A percentile compares a stretch with the other conserved stretches of the same genome.
These are phyloP conservation scores for Pistacia integerrima DNA, from an alignment of 345 rosid species.

Conservation along the genomic window DNA sequence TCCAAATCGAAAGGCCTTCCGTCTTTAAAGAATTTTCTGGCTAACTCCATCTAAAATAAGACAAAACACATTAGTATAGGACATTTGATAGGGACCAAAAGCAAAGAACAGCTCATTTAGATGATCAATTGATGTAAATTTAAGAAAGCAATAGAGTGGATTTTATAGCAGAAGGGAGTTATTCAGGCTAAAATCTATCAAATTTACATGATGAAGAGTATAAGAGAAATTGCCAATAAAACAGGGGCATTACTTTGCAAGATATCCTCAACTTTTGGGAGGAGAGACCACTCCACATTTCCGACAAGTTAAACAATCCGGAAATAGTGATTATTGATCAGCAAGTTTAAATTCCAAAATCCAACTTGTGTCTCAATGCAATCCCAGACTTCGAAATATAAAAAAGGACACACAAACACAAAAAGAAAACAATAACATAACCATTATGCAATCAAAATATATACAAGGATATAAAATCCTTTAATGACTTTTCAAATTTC, in stretches of 20 bases:
- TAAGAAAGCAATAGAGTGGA: not conserved
- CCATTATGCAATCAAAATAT: not conserved
- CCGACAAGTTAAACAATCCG: no score
- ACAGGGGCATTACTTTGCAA: not conserved
- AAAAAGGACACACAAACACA: no score
- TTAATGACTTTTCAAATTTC: not conserved
- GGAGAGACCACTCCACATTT: not conserved
- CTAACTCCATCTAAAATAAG: slow-evolving; percentile 67
- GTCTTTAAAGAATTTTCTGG: slow-evolving; percentile 77
- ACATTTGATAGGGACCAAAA: slow-evolving; percentile 2
- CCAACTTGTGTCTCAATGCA: not conserved
- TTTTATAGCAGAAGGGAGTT: not conserved
- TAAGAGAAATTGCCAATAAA: not conserved
- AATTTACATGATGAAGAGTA: not conserved
- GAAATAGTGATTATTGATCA: not conserved
- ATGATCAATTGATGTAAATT: not conserved
- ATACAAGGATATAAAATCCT: not conserved
- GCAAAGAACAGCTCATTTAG: no score
- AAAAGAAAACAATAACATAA: not conserved
- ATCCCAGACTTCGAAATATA: not conserved
- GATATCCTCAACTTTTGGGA: not conserved
- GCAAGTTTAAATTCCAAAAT: not conserved
- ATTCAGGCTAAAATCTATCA: not conserved
- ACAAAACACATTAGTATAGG: not conserved
- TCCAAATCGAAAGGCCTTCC: slow-evolving; percentile 82